Base-by-base conservation (phyloP, 805 yeast genomes). In the Yarrowia phangngaensis region DNA sequence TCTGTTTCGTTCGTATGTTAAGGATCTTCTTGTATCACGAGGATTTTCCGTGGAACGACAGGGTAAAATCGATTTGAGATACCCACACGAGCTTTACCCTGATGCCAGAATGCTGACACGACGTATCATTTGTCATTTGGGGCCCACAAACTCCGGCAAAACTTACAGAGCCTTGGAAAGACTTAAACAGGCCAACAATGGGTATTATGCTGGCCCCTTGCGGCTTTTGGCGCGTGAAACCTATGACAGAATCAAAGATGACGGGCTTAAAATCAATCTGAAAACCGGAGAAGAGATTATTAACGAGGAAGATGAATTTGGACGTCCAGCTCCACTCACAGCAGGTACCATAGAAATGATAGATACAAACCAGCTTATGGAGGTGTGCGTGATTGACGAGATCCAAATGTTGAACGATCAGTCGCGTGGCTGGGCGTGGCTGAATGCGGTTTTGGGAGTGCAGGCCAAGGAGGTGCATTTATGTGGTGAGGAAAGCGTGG, bases 121-220 rank as follows among this genome's bases (percentile, higher is more conserved):
- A 29, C 80, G 82, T 43, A 72, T 92, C 40, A 74, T 83, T n/a
- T 76, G 92, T 79, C 99, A 92, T 62, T 85, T 92, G 8, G 99
- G 99, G 0, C 98, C 99, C 1, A 92, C 99, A 0, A 92, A 92
- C 63, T 81, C 92, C 56, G 99, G 99, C 9, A 92, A 92, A 60
- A 92, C 97, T 0, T 84, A 85, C 60, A 74, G 76, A 38, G 95
- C 97, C 0, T 67, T 92, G 35, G 72, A 82, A 57, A 72, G 78
- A 50, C 70, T 92, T 40, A 79, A 79, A 56, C 58, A 64, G 15
- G 79, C 87, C 12, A 71, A 78, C 23, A 73, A 79, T 14, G 98
- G 98, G 0, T 84, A 83, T 56, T 92, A 82, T 65, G 97, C 97
- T 0, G 97, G 97, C 1, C 99, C 99, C 0, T 68, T 92, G 36